phyloP scores from a whole-genome alignment of 2,329 filamentous ascomycete species.

The Trichoderma harzianum region DNA sequence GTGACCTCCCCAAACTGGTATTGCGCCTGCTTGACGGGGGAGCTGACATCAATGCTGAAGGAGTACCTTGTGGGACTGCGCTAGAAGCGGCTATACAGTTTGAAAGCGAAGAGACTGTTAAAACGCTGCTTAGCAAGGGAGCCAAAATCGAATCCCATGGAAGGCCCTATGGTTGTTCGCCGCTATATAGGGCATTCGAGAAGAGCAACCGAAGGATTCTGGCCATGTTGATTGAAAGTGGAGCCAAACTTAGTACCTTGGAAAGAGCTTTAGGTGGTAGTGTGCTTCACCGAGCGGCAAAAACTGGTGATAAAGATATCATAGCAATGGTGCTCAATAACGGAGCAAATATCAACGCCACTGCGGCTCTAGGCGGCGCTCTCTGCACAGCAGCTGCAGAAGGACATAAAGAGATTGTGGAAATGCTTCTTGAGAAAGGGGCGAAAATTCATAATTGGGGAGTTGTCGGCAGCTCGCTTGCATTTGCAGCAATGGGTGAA shows the following conservation, averaged over 20 bases:
- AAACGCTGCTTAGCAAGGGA: neutral
- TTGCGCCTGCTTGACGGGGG: accelerated
- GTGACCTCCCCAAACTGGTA: neutral
- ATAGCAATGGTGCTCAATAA: neutral
- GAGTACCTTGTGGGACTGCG: neutral
- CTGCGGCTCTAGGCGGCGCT: too few relatives aligned
- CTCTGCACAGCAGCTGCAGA: neutral
- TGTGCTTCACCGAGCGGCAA: neutral
- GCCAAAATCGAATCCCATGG: neutral
- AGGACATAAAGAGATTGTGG: neutral
- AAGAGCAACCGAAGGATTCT: neutral
- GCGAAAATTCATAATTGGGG: neutral
- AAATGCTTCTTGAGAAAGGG: neutral
- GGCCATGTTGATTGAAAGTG: neutral
- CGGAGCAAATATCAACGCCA: too few relatives aligned
- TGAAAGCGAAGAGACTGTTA: neutral
- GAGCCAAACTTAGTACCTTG: neutral
- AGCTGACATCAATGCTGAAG: neutral
- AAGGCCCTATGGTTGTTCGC: accelerated
- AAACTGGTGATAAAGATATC: neutral
- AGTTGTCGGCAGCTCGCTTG: neutral
- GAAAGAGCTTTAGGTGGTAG: accelerated
- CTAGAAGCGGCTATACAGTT: neutral
- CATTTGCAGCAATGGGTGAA: accelerated
- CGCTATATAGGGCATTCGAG: neutral